Base-by-base conservation (phyloP, 2,329 filamentous ascomycete genomes). In the Ceratocystis colombiana region DNA sequence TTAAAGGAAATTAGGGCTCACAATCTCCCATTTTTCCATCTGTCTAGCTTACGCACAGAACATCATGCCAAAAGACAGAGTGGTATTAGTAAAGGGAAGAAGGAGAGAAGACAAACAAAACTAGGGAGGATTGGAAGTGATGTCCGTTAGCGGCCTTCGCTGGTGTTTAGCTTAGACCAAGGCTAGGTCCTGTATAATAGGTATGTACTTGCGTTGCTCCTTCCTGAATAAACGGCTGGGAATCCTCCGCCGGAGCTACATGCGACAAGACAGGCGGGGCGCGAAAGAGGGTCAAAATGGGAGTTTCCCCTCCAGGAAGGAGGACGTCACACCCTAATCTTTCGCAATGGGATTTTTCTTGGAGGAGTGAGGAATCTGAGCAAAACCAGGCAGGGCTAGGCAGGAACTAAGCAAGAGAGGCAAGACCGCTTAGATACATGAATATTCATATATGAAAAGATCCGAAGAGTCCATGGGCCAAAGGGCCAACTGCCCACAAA, bases 371-470 rank as follows among this genome's bases (percentile, higher is more conserved):
- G 55, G 55, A 59, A 37, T 7, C 15, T n/a, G 10, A 41, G 59
- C 12, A 45, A 45, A 4, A 45, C 37, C 4, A 41, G 37, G 37
- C 37, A 41, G 37, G 37, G 37, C 37, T 41, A 41, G 37, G 37
- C 10, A 41, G 37, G 37, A 41, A 41, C 37, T 41, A 41, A 41
- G 37, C 20, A 25, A 20, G 17, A 33, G 41, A 62, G 59, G 41
- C 22, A 62, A 41, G 41, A 44, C 33, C 41, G 41, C 59, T 62
- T 62, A 45, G 33, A 62, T 45, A 62, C 41, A 62, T 62, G 59
- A 44, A 62, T 45, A 62, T 62, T 41, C 59, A 44, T 62, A 10
- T 45, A 62, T 62, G 41, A 62, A 44, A 44, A 22, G 59, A 44
- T 10, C 33, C 55, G 17, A 59, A 30, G 20, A 57, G 30, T 7